Base-by-base conservation (phyloP, 371 early-diverging fungal genomes). In the Batrachochytrium dendrobatidis region DNA sequence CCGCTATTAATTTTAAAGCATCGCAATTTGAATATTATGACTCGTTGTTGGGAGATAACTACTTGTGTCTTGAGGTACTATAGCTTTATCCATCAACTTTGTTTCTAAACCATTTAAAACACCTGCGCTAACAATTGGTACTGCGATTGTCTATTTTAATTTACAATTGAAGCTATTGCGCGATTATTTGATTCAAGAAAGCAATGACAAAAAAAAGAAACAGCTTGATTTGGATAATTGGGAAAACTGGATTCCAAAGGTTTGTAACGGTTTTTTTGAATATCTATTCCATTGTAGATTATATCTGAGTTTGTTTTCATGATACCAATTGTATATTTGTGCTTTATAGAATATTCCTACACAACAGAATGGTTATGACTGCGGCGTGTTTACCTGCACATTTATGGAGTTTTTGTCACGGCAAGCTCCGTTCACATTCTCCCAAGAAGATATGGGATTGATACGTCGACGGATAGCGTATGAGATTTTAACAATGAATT, bases 301-400 rank as follows among this genome's bases (percentile, higher is more conserved):
- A 10, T 20, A 49, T 22, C 7, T 8, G 20, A 15, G 49, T 12
- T 49, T 7, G 10, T 12, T 49, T 12, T 49, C 12, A 7, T 49
- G 12, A 49, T 10, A 8, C 49, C 20, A 49, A 20, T n/a, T 12
- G 18, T n/a, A 10, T 8, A 12, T 8, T 24, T 10, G 12, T 59
- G 53, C 52, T 50, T 56, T 49, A 34, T 49, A 84, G 71, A 73
- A 83, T 61, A 90, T 91, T 22, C 95, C 96, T 0, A 66, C 67
- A 6, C 98, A 98, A 70, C 58, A 68, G 32, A 98, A 98, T 66
- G 89, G 91, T 39, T 89, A 82, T 49, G 98, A 98, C 70, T 98
- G 98, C 70, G 98, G 98, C n/a, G 95, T 98, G 2, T 98, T 98
- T 71, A 84, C 92, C 0, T 88, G 88, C 61, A 86, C 86, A 31